Conservation (phyloP, 495 filamentous ascomycete species). For the Neurospora pannonica region DNA sequence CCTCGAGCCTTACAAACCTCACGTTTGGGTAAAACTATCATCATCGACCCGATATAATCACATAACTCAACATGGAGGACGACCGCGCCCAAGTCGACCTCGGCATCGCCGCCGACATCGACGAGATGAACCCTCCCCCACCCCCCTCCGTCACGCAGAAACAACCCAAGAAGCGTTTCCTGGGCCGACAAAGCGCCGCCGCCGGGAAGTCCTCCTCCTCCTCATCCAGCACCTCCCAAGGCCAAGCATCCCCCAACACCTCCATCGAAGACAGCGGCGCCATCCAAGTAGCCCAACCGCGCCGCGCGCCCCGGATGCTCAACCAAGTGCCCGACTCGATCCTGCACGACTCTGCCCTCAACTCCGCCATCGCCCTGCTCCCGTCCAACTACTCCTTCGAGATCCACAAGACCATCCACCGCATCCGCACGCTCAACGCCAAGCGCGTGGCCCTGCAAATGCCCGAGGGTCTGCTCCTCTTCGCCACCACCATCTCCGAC, state of each 20-base stretch:
- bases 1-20: not conserved
- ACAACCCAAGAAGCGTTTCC: slow-evolving; percentile 71
- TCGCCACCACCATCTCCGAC: slow-evolving; percentile 96
- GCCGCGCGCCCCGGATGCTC: slow-evolving; percentile 62
- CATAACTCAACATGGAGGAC: slow-evolving; percentile 36
- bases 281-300: slow-evolving; percentile 51
- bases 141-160: slow-evolving; percentile 18
- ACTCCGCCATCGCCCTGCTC: slow-evolving; percentile 76
- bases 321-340: slow-evolving; percentile 88
- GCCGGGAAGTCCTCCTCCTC: slow-evolving; percentile 35
- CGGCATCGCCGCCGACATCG: slow-evolving; percentile 45
- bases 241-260: slow-evolving; percentile 8
- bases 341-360: slow-evolving; percentile 76
- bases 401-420: slow-evolving; percentile 94
- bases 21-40: not conserved
- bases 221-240: not conserved
- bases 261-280: slow-evolving; percentile 57
- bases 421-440: slow-evolving; percentile 68
- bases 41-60: not conserved
- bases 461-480: slow-evolving; percentile 89
- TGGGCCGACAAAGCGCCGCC: slow-evolving; percentile 52
- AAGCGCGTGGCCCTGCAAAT: slow-evolving; percentile 87
- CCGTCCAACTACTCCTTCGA: slow-evolving; percentile 96
- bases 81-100: slow-evolving; percentile 42
- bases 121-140: slow-evolving; percentile 26